These are phyloP conservation scores for Boeremia exigua DNA, from an alignment of 2,329 filamentous ascomycete species.

Conservation along the genomic window DNA sequence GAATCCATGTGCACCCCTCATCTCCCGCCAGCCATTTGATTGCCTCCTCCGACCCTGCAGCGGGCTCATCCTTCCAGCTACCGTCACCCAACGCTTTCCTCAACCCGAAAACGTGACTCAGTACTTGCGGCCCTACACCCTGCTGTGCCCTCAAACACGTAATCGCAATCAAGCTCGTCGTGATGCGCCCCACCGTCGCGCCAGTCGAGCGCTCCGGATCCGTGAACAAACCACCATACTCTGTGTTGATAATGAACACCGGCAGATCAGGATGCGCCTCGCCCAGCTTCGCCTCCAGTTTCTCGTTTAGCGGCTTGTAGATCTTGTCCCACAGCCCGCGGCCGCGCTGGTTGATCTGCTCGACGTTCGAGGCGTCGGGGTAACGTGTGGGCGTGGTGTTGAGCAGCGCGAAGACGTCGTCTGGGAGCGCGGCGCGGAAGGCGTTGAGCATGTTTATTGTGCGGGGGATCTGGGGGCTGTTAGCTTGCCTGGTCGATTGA, in stretches of 20 bases:
- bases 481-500: neutral
- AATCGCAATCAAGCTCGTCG: slow-evolving; percentile 76
- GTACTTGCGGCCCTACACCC: slow-evolving; percentile 81
- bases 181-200: slow-evolving; percentile 68
- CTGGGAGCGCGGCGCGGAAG: slow-evolving; percentile 69
- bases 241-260: slow-evolving; percentile 75
- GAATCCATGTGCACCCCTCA: slow-evolving; percentile 68
- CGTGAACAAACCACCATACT: slow-evolving; percentile 76
- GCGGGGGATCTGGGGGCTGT: slow-evolving; percentile 66
- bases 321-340: slow-evolving; percentile 75
- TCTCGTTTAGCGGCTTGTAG: slow-evolving; percentile 75
- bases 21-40: slow-evolving; percentile 68
- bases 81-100: slow-evolving; percentile 77
- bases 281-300: slow-evolving; percentile 73
- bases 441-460: slow-evolving; percentile 82
- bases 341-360: slow-evolving; percentile 64
- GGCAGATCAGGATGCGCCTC: slow-evolving; percentile 82
- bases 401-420: slow-evolving; percentile 60
- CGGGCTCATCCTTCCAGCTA: slow-evolving; percentile 55
- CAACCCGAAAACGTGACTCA: slow-evolving; percentile 81
- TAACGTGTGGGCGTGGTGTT: slow-evolving; percentile 63
- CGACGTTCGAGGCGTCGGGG: slow-evolving; percentile 57
- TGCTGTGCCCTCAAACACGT: slow-evolving; percentile 78
- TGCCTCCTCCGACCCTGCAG: slow-evolving; percentile 59
- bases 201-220: slow-evolving; percentile 63